phyloP scores from a whole-genome alignment of 2,329 filamentous ascomycete genomes.

The Venturiaceae sp. region DNA sequence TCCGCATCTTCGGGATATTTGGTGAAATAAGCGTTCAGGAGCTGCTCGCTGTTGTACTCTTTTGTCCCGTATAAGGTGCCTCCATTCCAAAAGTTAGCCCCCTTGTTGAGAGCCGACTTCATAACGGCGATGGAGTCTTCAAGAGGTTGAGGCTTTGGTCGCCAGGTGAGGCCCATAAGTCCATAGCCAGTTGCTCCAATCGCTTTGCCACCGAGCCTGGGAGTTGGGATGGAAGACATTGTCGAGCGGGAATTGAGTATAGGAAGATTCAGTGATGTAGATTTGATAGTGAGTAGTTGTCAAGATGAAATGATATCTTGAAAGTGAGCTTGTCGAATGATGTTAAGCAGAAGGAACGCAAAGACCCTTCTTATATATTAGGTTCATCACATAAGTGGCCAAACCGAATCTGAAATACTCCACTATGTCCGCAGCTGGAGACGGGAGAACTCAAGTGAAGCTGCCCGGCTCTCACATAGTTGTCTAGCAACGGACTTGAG shows the following conservation, averaged over 20 bases:
- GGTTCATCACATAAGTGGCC: neutral
- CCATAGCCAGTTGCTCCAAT: conserved; percentile 35
- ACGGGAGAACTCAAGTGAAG: neutral
- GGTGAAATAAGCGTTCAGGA: conserved; percentile 41
- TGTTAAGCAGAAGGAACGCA: neutral
- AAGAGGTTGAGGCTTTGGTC: conserved; percentile 24
- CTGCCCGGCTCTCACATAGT: neutral
- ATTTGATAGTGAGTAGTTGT: neutral
- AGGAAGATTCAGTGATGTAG: no score
- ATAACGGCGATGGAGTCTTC: conserved; percentile 34
- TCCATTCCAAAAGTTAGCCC: conserved; percentile 41
- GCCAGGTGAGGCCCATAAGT: conserved; percentile 41
- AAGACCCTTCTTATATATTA: neutral
- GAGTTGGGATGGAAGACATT: neutral
- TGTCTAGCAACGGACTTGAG: neutral
- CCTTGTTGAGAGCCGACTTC: conserved; percentile 29
- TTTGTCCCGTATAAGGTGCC: conserved; percentile 39
- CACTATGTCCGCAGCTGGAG: neutral
- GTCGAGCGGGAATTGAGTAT: neutral
- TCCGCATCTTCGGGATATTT: conserved; percentile 40
- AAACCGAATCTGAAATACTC: neutral
- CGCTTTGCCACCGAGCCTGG: conserved; percentile 22
- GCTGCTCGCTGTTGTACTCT: conserved; percentile 35
- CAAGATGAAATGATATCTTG: neutral
- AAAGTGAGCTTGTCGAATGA: neutral